These are phyloP conservation scores for Penicillium malachiteum DNA, from an alignment of 495 filamentous ascomycete species.

Conservation along the genomic window DNA sequence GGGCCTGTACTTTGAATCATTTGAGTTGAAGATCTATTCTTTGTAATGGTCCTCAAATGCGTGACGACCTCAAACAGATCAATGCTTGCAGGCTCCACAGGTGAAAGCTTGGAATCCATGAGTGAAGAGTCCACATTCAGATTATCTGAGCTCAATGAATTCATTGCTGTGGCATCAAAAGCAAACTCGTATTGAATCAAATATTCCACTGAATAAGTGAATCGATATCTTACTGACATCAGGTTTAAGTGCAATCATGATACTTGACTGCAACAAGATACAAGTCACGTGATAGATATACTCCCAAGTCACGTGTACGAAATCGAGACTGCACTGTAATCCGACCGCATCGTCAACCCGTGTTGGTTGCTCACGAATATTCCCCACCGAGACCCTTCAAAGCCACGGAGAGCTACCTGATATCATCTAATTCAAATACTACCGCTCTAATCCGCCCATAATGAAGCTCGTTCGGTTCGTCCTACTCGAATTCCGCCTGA, in stretches of 20 bases:
- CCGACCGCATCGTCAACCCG: conserved; percentile 17
- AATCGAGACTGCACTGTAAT: conserved; percentile 21
- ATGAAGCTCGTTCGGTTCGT: conserved; percentile 99
- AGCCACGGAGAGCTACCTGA: conserved; percentile 7
- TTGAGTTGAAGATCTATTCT: no score
- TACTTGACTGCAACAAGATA: not conserved
- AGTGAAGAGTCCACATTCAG: no score
- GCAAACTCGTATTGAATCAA: no score
- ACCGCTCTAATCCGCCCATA: conserved; percentile 31
- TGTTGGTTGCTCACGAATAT: conserved; percentile 7
- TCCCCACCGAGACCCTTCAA: conserved; percentile 11
- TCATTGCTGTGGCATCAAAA: no score
- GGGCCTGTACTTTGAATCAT: no score
- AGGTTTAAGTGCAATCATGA: not conserved
- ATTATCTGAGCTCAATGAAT: no score
- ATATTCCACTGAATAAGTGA: no score
- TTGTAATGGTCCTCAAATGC: no score
- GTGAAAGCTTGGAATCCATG: no score
- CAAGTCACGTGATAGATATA: conserved; percentile 9
- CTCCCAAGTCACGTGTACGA: conserved; percentile 7
- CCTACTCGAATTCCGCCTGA: not conserved
- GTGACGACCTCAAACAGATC: no score
- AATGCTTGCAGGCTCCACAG: no score
- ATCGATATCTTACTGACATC: not conserved
- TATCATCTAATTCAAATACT: not conserved